These are phyloP conservation scores for Colletotrichum orchidophilum DNA, from an alignment of 2,329 filamentous ascomycete genomes.

Conservation along the genomic window DNA sequence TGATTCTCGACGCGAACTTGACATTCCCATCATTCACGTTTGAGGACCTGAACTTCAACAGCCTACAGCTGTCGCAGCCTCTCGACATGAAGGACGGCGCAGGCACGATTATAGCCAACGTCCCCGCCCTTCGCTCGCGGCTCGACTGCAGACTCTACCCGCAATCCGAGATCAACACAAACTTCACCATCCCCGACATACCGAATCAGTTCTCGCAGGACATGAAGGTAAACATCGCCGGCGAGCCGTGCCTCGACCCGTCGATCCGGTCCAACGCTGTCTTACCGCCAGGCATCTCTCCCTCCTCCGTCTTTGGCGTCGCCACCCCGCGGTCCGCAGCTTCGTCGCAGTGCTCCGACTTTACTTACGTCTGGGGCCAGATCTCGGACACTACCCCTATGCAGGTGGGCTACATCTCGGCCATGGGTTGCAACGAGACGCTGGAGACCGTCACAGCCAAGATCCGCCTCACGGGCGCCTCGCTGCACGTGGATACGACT, in stretches of 20 bases:
- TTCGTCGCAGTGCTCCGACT: conserved; percentile 42
- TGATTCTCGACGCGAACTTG: conserved; percentile 46
- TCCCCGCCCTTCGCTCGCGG: conserved; percentile 44
- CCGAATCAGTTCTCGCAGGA: not conserved
- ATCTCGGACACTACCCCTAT: conserved; percentile 38
- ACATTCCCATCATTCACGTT: conserved; percentile 49
- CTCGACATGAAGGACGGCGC: conserved; percentile 29
- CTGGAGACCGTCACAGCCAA: conserved; percentile 41
- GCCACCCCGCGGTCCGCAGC: conserved; percentile 31
- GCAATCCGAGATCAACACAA: conserved; percentile 37
- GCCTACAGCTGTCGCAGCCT: conserved; percentile 10
- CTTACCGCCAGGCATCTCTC: conserved; percentile 18
- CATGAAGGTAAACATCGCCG: conserved; percentile 36
- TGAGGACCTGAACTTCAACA: conserved; percentile 40
- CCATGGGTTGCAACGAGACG: conserved; percentile 50
- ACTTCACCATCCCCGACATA: conserved; percentile 36
- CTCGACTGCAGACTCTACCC: conserved; percentile 40
- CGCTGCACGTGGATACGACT: conserved; percentile 40
- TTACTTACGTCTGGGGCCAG: conserved; percentile 48
- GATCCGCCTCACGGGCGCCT: conserved; percentile 37
- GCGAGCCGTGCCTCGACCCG: conserved; percentile 34
- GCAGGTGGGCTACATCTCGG: conserved; percentile 42
- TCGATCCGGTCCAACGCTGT: conserved; percentile 35
- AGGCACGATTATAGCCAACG: conserved; percentile 35
- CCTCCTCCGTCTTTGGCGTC: conserved; percentile 38